Percentiles rank a stretch among this genome's conserved stretches.
phyloP scores from a whole-genome alignment of 345 rosid genomes.

The Cardamine occulta region DNA sequence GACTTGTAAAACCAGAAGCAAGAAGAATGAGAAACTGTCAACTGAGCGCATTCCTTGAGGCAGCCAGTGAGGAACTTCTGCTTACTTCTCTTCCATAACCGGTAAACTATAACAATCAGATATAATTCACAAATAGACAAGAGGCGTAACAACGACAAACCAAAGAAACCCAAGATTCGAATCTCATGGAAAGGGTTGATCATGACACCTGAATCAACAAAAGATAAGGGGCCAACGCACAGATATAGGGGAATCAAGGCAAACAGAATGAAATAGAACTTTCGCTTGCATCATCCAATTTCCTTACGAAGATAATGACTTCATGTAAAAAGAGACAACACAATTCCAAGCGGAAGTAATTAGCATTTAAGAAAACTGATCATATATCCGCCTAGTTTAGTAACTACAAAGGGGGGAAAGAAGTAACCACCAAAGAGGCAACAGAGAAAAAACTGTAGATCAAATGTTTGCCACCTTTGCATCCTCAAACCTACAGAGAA shows the following conservation, averaged over 20 bases:
- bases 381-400: no score
- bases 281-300: neutral
- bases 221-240: neutral
- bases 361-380: neutral
- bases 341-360: neutral
- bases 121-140: neutral
- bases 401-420: no score
- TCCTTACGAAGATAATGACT: neutral
- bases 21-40: no score
- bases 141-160: no score
- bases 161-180: neutral
- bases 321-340: neutral
- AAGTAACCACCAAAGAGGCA: neutral
- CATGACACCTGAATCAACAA: no score
- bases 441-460: neutral
- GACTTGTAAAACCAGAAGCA: neutral
- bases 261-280: neutral
- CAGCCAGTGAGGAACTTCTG: no score
- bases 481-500: neutral
- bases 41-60: no score
- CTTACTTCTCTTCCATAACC: neutral
- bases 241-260: neutral
- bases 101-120: neutral
- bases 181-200: no score
- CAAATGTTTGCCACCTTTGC: neutral